phyloP scores from a whole-genome alignment of 495 filamentous ascomycete species.

The Aspergillus bertholletiae region DNA sequence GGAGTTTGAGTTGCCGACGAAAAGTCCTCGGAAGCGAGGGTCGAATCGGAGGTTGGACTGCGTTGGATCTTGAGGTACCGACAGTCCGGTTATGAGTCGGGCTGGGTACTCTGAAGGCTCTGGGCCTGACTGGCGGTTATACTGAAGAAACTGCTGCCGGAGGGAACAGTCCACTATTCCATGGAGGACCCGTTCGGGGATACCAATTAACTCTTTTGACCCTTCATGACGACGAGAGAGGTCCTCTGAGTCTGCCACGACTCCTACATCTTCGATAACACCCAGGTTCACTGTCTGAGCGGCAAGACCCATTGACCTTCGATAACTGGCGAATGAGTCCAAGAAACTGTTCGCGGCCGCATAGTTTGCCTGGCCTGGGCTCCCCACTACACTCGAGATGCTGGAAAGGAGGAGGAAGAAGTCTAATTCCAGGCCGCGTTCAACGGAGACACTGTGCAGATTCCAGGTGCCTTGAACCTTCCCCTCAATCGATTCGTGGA shows the following conservation, averaged over 20 bases:
- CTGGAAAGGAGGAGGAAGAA: slow-evolving; percentile 14
- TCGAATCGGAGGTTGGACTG: slow-evolving; percentile 7
- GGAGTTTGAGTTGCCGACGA: not conserved
- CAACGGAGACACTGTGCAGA: slow-evolving; percentile 7
- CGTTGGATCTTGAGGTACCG: slow-evolving; percentile 3
- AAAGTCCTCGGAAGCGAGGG: slow-evolving; percentile 3
- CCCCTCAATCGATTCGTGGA: slow-evolving; percentile 1
- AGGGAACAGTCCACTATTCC: not conserved
- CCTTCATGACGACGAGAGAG: not conserved
- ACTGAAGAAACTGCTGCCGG: not conserved
- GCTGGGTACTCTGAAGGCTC: not conserved
- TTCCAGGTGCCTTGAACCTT: slow-evolving; percentile 13
- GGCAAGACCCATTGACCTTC: not conserved
- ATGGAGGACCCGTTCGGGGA: slow-evolving; percentile 1
- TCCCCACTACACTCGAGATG: slow-evolving; percentile 8
- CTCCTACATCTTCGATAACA: slow-evolving; percentile 8
- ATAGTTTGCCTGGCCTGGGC: slow-evolving; percentile 13
- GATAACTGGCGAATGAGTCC: slow-evolving; percentile 9
- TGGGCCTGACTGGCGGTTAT: not conserved
- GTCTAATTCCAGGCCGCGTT: not conserved
- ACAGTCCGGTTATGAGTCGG: slow-evolving; percentile 5
- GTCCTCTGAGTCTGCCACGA: slow-evolving; percentile 1
- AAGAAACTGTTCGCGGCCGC: slow-evolving; percentile 11
- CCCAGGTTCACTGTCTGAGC: slow-evolving; percentile 8
- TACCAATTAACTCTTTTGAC: not conserved